Percentiles rank a stretch among this genome's conserved stretches.
phyloP scores from a whole-genome alignment of 1,284 basidiomycete species.

The Tetrapyrgos nigripes region DNA sequence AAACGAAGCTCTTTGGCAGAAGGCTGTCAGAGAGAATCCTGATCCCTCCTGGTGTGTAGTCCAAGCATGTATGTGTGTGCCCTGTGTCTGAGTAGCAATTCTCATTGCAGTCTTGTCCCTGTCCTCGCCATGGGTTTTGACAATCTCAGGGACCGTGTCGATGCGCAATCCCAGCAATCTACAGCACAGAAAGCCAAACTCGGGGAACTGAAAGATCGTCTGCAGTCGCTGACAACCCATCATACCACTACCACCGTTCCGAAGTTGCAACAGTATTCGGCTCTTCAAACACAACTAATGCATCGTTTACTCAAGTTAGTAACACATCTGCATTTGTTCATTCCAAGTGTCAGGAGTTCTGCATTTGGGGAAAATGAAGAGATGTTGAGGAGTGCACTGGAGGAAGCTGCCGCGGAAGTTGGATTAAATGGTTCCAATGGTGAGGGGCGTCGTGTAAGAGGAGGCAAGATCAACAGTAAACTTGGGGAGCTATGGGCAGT shows the following conservation, averaged over 20 bases:
- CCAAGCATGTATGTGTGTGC: neutral
- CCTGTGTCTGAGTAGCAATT: slow-evolving; percentile 3
- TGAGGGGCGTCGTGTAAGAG: slow-evolving; percentile 68
- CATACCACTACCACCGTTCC: slow-evolving; percentile 76
- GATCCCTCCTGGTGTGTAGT: slow-evolving; percentile 75
- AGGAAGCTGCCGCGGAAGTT: slow-evolving; percentile 58
- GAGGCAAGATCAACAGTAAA: slow-evolving; percentile 74
- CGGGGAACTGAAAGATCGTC: slow-evolving; percentile 74
- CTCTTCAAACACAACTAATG: slow-evolving; percentile 73
- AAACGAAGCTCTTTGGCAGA: slow-evolving; percentile 82
- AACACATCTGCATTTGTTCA: slow-evolving; percentile 80
- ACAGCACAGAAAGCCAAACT: slow-evolving; percentile 75
- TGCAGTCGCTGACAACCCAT: slow-evolving; percentile 67
- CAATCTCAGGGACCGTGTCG: slow-evolving; percentile 81
- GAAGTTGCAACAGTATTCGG: slow-evolving; percentile 70
- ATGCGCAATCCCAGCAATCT: slow-evolving; percentile 78
- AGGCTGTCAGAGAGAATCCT: slow-evolving; percentile 83
- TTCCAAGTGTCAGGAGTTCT: slow-evolving; percentile 79
- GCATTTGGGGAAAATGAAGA: slow-evolving; percentile 87
- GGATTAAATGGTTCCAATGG: slow-evolving; percentile 39
- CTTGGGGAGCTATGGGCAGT: slow-evolving; percentile 88
- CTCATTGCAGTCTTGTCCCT: slow-evolving; percentile 73
- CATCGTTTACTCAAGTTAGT: slow-evolving; percentile 79
- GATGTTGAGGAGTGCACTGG: slow-evolving; percentile 68
- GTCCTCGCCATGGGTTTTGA: slow-evolving; percentile 85